Conservation (phyloP, 305 asterid genomes). For the Fraxinus velutina region DNA sequence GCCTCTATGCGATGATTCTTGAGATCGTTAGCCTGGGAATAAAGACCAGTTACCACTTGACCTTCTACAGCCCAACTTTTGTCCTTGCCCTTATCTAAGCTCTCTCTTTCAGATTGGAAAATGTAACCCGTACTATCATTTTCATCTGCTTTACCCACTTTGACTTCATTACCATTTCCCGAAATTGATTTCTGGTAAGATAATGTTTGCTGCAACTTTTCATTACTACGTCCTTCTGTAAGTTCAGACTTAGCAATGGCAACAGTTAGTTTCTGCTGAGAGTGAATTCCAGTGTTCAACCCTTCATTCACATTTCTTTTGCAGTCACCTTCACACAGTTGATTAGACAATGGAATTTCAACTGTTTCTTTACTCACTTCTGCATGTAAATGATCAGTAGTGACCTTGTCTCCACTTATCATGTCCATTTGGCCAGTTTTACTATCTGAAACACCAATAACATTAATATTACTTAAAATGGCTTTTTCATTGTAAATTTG, state of each 20-base stretch:
- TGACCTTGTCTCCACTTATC: conserved; percentile 29
- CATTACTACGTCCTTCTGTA: conserved; percentile 28
- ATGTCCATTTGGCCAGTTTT: conserved; percentile 26
- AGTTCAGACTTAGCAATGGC: conserved; percentile 32
- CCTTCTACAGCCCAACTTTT: conserved; percentile 19
- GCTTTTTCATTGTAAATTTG: conserved; percentile 30
- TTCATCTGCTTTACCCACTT: conserved; percentile 30
- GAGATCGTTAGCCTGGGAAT: conserved; percentile 25
- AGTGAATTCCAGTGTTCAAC: conserved; percentile 18
- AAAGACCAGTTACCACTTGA: conserved; percentile 19
- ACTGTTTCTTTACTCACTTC: conserved; percentile 26
- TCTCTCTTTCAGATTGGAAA: conserved; percentile 30
- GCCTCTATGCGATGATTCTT: conserved; percentile 22
- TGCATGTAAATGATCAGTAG: conserved; percentile 10
- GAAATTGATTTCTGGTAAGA: conserved; percentile 17
- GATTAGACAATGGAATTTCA: conserved; percentile 27
- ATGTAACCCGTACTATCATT: conserved; percentile 11
- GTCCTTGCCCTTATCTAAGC: conserved; percentile 20
- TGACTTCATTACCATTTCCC: conserved; percentile 27
- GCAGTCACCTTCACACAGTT: conserved; percentile 21
- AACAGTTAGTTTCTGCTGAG: conserved; percentile 27
- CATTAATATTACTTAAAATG: conserved; percentile 17
- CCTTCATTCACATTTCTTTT: conserved; percentile 29
- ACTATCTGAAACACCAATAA: conserved; percentile 25
- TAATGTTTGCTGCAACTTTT: conserved; percentile 22